Base-by-base conservation (phyloP, 441 rosid genomes). In the Eruca vesicaria region DNA sequence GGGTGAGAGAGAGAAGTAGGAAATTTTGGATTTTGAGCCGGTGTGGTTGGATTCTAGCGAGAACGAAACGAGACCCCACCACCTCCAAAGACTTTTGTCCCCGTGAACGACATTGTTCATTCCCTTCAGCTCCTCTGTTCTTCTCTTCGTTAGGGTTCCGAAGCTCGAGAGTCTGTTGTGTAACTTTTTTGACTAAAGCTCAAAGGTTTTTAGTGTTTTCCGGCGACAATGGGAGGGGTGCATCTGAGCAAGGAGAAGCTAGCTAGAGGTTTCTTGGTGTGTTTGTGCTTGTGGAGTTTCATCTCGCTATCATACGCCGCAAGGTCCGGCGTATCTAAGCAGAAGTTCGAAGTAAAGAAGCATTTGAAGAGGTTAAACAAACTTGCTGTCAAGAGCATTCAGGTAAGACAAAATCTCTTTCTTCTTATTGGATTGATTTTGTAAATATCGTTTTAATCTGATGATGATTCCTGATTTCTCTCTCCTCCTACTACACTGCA, bases 21-120 rank as follows among this genome's bases (percentile, higher is more conserved):
- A 58, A 63, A 20, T 71, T 59, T 59, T 61, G 3, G 79, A 67
- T 62, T 73, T 69, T 75, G 79, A 79, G 72, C 76, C 72, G 79
- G 79, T 77, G 79, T 83, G 68, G 76, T 79, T 85, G 92, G 88
- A 85, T 71, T 80, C 74, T 71, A 59, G 73, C 61, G 76, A 58
- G 61, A 61, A 72, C 67, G 36, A 75, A 79, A 50, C 66, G 23
- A 77, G 82, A 78, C 84, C 84, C 86, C 26, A 23, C 26, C 26
- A 1, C 26, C 26, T 23, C 26, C 26, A 23, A 23, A 23, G 26
- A 79, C 82, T 71, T n/a, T 66, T 36, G 69, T 77, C 69, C 50
- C 53, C 20, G 52, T 16, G 23, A 19, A 21, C 72, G 29, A 74
- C 69, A 80, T 35, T 35, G n/a, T 36, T 71, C 65, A 16, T 59